These are phyloP conservation scores for Aspergillus niger DNA, from an alignment of 2,329 filamentous ascomycete species.

Conservation along the genomic window DNA sequence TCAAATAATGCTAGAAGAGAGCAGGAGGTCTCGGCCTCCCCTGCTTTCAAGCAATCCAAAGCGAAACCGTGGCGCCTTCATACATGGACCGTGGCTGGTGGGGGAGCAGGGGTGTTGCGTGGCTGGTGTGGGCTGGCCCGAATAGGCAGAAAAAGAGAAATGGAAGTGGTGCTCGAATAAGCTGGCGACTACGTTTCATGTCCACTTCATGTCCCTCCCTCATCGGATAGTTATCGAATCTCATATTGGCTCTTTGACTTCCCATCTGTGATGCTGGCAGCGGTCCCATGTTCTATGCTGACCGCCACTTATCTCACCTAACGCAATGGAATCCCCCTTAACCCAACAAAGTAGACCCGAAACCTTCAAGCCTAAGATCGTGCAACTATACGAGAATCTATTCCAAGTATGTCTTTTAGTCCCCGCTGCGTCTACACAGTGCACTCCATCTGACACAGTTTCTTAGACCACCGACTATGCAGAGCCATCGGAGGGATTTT, in stretches of 20 bases:
- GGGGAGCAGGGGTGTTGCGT: constrained; percentile 1
- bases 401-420: constrained; percentile 58
- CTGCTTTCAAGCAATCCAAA: neutral
- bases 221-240: neutral
- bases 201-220: constrained; percentile 1
- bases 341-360: constrained; percentile 89
- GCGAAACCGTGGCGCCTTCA: neutral
- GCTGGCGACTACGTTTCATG: constrained; percentile 9
- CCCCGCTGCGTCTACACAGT: neutral
- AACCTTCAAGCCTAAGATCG: constrained; percentile 91
- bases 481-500: constrained; percentile 85
- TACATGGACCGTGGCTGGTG: neutral
- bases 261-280: constrained; percentile 22
- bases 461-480: constrained; percentile 64
- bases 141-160: constrained; percentile 18
- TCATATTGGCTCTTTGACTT: neutral
- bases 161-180: constrained; percentile 5
- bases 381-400: constrained; percentile 81
- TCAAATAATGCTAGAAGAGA: neutral
- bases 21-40: neutral
- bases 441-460: constrained; percentile 17
- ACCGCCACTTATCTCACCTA: constrained; percentile 19
- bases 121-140: constrained; percentile 17
- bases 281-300: constrained; percentile 21
- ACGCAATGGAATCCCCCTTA: constrained; percentile 83